Evolutionary conservation across 345 rosid genomes (phyloP).

Genomic region (Theobroma cacao): DNA sequence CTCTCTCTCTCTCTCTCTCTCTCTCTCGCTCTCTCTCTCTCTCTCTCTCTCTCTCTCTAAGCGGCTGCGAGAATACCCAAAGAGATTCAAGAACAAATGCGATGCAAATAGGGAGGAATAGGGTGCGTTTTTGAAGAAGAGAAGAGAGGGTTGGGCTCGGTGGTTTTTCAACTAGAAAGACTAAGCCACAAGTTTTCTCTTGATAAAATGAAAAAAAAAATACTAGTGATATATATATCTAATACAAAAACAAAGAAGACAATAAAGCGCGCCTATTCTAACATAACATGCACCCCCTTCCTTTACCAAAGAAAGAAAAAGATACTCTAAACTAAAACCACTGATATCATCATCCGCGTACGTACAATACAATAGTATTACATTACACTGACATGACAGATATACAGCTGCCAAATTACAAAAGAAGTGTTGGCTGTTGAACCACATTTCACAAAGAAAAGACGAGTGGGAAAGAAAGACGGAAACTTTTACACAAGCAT

Average conservation of each 20-base stretch:
- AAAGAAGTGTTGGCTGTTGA: neutral
- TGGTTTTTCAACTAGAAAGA: constrained; percentile 12
- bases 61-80: constrained; percentile 19
- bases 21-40: too few relatives aligned
- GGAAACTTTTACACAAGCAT: neutral
- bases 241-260: neutral
- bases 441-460: neutral
- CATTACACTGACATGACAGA: neutral
- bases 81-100: constrained; percentile 93
- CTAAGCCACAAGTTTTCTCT: constrained; percentile 22
- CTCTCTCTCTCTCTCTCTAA: constrained; percentile 37
- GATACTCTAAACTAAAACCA: constrained; percentile 15
- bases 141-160: neutral
- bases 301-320: constrained; percentile 16
- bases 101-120: constrained; percentile 78
- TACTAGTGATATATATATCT: too few relatives aligned
- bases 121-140: constrained; percentile 81
- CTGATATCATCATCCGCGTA: neutral
- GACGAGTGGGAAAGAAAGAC: neutral
- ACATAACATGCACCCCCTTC: constrained; percentile 15
- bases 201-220: constrained; percentile 10
- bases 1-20: constrained; percentile 38
- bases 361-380: neutral
- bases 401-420: neutral
- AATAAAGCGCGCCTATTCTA: constrained; percentile 10